phyloP scores from a whole-genome alignment of 208 protist genomes.

The Angomonas ambiguus region DNA sequence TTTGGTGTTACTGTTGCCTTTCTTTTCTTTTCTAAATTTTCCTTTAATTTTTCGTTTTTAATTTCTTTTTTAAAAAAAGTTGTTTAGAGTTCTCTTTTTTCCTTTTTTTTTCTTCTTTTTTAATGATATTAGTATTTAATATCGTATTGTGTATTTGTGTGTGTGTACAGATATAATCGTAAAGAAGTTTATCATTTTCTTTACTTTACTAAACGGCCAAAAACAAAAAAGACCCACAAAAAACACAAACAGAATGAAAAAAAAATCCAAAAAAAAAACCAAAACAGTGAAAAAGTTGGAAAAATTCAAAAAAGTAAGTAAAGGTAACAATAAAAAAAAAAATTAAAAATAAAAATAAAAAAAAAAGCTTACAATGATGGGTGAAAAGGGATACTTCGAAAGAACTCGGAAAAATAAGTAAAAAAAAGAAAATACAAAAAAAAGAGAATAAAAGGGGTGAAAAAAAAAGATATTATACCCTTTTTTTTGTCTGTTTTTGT shows the following conservation, averaged over 20 bases:
- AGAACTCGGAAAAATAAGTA: neutral
- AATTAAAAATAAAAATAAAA: constrained; percentile 11
- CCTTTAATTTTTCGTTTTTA: too few relatives aligned
- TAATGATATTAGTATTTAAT: too few relatives aligned
- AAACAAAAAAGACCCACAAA: constrained; percentile 9
- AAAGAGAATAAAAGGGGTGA: constrained; percentile 7
- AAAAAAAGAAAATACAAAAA: constrained; percentile 12
- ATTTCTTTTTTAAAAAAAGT: too few relatives aligned
- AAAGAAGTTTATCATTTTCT: too few relatives aligned
- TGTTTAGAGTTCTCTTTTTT: too few relatives aligned
- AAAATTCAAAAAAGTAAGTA: constrained; percentile 7
- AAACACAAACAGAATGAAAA: neutral
- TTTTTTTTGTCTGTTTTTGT: neutral
- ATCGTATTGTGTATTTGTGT: too few relatives aligned
- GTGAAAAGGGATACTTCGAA: neutral
- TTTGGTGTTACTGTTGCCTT: too few relatives aligned
- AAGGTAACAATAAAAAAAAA: neutral
- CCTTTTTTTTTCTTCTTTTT: too few relatives aligned
- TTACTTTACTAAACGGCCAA: neutral
- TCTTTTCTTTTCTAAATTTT: constrained; percentile 1
- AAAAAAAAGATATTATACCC: neutral
- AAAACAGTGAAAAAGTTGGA: constrained; percentile 1
- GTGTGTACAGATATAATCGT: too few relatives aligned
- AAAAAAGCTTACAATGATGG: constrained; percentile 4
- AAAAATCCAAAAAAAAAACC: neutral